These are phyloP conservation scores for Phialocephala subalpina DNA, from an alignment of 2,329 filamentous ascomycete genomes.

Conservation along the genomic window DNA sequence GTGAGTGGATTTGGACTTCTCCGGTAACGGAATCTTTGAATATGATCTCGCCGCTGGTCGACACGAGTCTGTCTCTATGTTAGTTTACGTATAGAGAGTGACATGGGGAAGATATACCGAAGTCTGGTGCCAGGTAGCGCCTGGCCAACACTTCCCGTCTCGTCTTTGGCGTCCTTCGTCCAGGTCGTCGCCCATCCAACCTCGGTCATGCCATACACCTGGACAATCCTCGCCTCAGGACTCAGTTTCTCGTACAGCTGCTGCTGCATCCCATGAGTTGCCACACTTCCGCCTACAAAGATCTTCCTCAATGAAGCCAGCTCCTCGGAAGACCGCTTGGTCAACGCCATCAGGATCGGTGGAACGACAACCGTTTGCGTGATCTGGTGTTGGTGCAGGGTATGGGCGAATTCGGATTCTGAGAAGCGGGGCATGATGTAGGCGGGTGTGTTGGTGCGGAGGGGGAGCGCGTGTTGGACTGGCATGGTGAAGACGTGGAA, in stretches of 20 bases:
- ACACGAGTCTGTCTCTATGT: conserved; percentile 22
- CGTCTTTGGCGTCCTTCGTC: conserved; percentile 1
- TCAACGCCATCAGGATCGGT: conserved; percentile 75
- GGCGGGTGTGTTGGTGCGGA: conserved; percentile 69
- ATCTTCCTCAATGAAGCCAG: conserved; percentile 53
- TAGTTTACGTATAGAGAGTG: background rate
- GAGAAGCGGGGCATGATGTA: conserved; percentile 84
- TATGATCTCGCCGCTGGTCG: conserved; percentile 13
- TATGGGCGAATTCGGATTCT: conserved; percentile 72
- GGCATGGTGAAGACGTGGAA: conserved; percentile 76
- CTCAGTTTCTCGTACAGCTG: conserved; percentile 50
- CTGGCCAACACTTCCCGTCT: conserved; percentile 13
- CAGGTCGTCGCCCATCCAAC: conserved; percentile 16
- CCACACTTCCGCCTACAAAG: conserved; percentile 56
- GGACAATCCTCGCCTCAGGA: conserved; percentile 50
- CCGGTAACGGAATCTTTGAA: conserved; percentile 34
- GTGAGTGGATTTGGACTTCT: conserved; percentile 33
- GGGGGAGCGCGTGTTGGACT: conserved; percentile 76
- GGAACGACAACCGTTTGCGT: conserved; percentile 74
- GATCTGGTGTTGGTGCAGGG: conserved; percentile 67
- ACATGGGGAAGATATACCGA: background rate
- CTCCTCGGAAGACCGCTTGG: conserved; percentile 61
- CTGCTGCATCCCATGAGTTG: conserved; percentile 49
- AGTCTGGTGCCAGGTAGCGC: conserved; percentile 1
- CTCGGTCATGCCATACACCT: conserved; percentile 58